These are phyloP conservation scores for Teratosphaeria gauchensis DNA, from an alignment of 2,329 filamentous ascomycete genomes.

Conservation along the genomic window DNA sequence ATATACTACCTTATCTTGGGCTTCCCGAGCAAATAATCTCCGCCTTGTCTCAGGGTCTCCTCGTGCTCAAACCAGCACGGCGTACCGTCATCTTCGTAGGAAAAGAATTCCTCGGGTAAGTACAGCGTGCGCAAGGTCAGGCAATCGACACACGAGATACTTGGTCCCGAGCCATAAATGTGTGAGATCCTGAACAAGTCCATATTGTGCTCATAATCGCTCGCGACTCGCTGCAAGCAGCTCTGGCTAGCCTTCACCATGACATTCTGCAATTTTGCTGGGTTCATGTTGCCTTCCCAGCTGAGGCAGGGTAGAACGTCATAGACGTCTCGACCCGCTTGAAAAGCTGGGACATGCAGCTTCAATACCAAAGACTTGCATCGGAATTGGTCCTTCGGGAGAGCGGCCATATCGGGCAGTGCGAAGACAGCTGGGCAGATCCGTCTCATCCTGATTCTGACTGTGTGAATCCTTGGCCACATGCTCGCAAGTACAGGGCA, in stretches of 20 bases:
- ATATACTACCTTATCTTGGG: neutral
- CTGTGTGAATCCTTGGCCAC: neutral
- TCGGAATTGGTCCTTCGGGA: neutral
- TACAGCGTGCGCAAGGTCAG: neutral
- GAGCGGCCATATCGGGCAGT: neutral
- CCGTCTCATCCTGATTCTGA: neutral
- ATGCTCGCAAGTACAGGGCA: neutral
- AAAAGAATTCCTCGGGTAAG: neutral
- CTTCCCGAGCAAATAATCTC: neutral
- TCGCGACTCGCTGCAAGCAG: neutral
- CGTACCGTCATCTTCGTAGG: neutral
- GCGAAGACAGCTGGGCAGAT: neutral
- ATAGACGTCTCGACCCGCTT: neutral
- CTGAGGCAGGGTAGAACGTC: neutral
- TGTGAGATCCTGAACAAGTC: neutral
- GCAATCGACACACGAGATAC: neutral
- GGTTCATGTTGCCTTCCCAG: neutral
- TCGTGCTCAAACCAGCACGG: neutral
- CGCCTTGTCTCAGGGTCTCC: neutral
- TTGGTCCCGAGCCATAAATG: neutral
- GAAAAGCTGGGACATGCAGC: neutral
- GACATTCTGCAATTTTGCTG: too few relatives aligned
- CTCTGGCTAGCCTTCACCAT: neutral
- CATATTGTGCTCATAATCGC: neutral
- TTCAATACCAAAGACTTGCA: neutral